Percentiles rank a stretch among this genome's conserved stretches.
Conservation (phyloP, 164 flowering plant genomes). For the Berberis thunbergii region DNA sequence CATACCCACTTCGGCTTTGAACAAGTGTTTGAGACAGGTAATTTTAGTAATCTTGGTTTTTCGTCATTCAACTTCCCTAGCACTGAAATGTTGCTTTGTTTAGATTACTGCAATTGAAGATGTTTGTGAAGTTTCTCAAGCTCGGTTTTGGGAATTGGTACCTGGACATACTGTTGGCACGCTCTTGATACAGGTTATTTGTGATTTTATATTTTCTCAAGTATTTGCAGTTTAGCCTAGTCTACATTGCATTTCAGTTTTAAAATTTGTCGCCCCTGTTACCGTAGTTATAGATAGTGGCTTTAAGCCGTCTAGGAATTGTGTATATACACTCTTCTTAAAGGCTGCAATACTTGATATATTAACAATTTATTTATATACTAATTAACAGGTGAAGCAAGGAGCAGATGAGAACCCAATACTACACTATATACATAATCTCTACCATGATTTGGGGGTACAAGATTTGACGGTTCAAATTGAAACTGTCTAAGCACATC, state of each 20-base stretch:
- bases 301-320: too few species aligned
- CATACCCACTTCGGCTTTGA: slow-evolving; percentile 73
- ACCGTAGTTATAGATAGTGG: background rate
- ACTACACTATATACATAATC: slow-evolving; percentile 58
- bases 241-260: too few species aligned
- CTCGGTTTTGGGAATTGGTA: slow-evolving; percentile 93
- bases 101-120: slow-evolving; percentile 70
- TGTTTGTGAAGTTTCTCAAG: slow-evolving; percentile 63
- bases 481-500: slow-evolving; percentile 19
- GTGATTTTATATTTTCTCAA: background rate
- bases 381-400: slow-evolving; percentile 47
- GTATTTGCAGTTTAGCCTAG: background rate
- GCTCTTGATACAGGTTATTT: slow-evolving; percentile 54
- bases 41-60: background rate
- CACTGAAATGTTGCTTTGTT: background rate
- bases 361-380: too few species aligned
- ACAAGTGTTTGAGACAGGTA: slow-evolving; percentile 88
- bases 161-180: slow-evolving; percentile 90
- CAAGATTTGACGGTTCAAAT: slow-evolving; percentile 78
- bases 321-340: too few species aligned
- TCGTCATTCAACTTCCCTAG: background rate
- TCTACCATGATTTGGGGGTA: slow-evolving; percentile 88
- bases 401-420: slow-evolving; percentile 53
- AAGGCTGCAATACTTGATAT: too few species aligned
- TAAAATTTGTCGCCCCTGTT: background rate